Evolutionary conservation across 176 grass and related monocot genomes (phyloP), one percentile per base, ranked within the genome.

Genomic region (Canna indica): DNA sequence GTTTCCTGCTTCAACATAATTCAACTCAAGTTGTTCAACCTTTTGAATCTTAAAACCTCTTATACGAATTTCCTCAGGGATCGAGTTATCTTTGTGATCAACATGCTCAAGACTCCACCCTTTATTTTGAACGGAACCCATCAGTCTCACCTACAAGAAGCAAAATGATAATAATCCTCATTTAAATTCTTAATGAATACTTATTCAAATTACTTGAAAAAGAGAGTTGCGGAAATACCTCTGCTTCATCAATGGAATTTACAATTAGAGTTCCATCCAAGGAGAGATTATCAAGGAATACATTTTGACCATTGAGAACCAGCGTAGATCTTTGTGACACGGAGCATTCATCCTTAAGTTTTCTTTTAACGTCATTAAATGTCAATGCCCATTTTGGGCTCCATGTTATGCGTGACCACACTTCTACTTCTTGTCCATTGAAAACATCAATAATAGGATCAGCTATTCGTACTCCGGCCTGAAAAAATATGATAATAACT

Each of bases 341-440:
- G 5, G 86, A 85, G 52, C 82, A 85, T 39, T 44, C 65, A 7
- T 53, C 50, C 29, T 61, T 64, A 36, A 99, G 75, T 70, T 90
- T 99, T 60, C 61, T 77, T 42, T 80, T 90, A 17, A 88, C 69
- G 72, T 87, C 82, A 67, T 81, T 84, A 81, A 93, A 93, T 48
- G 73, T 74, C 15, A 99, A 46, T 24, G 84, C 84, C 94, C 94
- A 99, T 73, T 66, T 89, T 25, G 94, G 89, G 36, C 75, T 87
- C 94, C 94, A 99, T 69, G 86, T 84, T 54, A 99, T 62, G 68
- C 82, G 84, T 77, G 94, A 77, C 89, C 94, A 99, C 59, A 99
- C 84, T 64, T 90, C 86, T 64, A 93, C 89, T 69, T 99, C 94
- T 90, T 99, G 94, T 22, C 94, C 84, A 16, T 90, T 99, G 77